Evolutionary conservation across 75 land plant species (phyloP), one percentile per base, ranked within the genome.

Genomic region (Pseudotsuga menziesii): DNA sequence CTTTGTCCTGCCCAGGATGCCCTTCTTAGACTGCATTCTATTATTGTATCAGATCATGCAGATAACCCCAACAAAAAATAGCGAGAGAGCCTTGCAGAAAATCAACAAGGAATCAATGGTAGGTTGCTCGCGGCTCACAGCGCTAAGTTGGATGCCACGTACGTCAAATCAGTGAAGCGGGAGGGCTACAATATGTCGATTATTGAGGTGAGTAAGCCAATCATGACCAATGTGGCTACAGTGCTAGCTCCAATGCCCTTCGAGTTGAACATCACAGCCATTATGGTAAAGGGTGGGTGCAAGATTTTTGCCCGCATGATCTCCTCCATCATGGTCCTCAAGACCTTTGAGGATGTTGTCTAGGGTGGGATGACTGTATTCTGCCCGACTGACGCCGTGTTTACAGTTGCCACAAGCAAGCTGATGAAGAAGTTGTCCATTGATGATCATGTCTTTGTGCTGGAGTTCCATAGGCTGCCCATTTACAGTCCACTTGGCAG

Each of bases 121-220:
- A n/a, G n/a, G n/a, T n/a, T n/a, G n/a, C 78, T 75, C 3, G 66
- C 91, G 32, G 39, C 48, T 5, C 78, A 87, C 58, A 77, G 63
- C 23, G 79, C 84, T n/a, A 25, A 26, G 2, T 73, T 84, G 23
- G 66, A 63, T 32, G 74, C 90, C 29, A 19, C 29, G 1, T 83
- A 82, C 76, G 82, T 90, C 58, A 92, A 88, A 39, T 76, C 85
- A 56, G 32, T 94, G 19, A 75, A 76, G 35, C 87, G 82, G 78
- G 58, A 61, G 36, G 89, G 88, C 14, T 92, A 86, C 91, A 92
- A 92, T 75, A 74, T 91, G 61, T 88, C 91, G 27, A 82, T 91
- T 62, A 73, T 91, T 58, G 84, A 91, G 82, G 86, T 90, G 78
- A 83, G 86, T 80, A 61, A 72, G 54, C 36, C 75, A 35, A 58